These are phyloP conservation scores for Galerina sulciceps DNA, from an alignment of 768 basidiomycete species.

Conservation along the genomic window DNA sequence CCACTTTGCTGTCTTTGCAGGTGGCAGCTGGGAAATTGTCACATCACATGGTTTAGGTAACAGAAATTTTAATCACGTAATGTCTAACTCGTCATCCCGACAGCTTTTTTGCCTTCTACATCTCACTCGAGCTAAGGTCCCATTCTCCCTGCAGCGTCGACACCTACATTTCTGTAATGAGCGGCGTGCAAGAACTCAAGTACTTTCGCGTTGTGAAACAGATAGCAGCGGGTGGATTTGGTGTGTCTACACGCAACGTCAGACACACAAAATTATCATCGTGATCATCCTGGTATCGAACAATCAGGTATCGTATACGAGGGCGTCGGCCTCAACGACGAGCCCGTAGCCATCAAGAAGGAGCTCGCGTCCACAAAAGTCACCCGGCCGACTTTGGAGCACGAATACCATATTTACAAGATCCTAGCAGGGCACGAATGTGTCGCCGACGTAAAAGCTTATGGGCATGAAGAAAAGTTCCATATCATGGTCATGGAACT, in stretches of 20 bases:
- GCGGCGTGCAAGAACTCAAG: neutral
- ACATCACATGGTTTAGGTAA: too few relatives aligned
- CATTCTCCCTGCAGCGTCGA: neutral
- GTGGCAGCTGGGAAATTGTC: too few relatives aligned
- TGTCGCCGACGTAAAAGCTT: neutral
- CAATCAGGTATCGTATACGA: constrained; percentile 5
- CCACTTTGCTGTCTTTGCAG: too few relatives aligned
- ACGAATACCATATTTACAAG: constrained; percentile 7
- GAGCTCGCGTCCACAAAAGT: constrained; percentile 8
- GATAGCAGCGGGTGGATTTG: constrained; percentile 10
- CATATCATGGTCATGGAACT: constrained; percentile 8
- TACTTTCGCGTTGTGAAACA: constrained; percentile 6
- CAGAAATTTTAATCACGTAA: too few relatives aligned
- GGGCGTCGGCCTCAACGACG: neutral
- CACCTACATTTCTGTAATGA: neutral
- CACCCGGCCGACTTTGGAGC: constrained; percentile 7
- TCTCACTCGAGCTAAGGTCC: neutral
- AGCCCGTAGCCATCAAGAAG: constrained; percentile 6
- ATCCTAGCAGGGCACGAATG: neutral
- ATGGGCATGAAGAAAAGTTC: neutral
- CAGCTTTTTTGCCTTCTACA: too few relatives aligned
- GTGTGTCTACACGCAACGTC: neutral
- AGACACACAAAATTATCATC: neutral
- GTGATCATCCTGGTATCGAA: neutral
- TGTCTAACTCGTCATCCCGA: too few relatives aligned